Conservation (phyloP, 108 stramenopile genomes). For the Cyclotella sp. region DNA sequence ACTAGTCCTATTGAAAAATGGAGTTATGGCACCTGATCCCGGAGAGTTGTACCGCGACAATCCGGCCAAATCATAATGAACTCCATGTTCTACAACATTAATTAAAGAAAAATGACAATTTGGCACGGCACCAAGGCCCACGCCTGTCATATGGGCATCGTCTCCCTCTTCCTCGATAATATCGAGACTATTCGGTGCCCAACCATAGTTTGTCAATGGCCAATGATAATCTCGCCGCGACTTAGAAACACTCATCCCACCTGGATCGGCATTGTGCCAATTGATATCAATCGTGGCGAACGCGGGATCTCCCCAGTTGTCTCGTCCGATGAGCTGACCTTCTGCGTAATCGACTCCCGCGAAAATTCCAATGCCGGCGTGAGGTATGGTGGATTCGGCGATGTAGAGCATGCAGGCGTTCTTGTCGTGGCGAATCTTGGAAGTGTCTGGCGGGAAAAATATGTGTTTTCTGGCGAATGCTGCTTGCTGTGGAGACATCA, state of each 20-base stretch:
- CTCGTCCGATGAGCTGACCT: conserved; percentile 19
- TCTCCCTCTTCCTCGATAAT: conserved; percentile 29
- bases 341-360: conserved; percentile 13
- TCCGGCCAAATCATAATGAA: conserved; percentile 22
- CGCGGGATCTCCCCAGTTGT: conserved; percentile 31
- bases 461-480: conserved; percentile 10
- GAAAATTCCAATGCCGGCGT: conserved; percentile 40
- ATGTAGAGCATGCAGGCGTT: no score
- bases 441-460: conserved; percentile 8
- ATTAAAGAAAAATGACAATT: conserved; percentile 45
- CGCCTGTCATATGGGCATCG: conserved; percentile 20
- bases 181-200: conserved; percentile 31
- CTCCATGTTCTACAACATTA: conserved; percentile 29
- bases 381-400: not conserved
- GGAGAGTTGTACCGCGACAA: conserved; percentile 39
- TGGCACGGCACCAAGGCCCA: conserved; percentile 36
- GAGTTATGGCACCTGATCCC: conserved; percentile 41
- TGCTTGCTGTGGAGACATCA: no score
- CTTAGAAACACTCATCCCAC: conserved; percentile 6
- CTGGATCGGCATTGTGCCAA: conserved; percentile 29
- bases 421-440: no score
- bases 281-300: conserved; percentile 37
- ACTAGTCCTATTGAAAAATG: conserved; percentile 37
- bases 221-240: conserved; percentile 34
- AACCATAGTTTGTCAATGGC: conserved; percentile 48